Evolutionary conservation across 768 basidiomycete species (phyloP).

Genomic region (Xerocomellus intermedius): DNA sequence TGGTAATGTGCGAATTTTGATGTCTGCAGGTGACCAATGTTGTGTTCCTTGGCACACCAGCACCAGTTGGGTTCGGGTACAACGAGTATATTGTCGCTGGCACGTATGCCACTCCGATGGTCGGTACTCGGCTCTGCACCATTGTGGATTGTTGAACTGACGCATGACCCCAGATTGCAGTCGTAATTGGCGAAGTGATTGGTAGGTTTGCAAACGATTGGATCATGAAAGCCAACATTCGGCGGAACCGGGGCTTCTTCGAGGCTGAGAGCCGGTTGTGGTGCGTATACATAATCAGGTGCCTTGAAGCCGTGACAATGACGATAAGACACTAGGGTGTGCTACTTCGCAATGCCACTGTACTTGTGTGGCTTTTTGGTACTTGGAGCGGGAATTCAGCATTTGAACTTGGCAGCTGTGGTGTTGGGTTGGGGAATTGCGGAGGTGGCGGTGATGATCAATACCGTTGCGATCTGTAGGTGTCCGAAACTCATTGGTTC

Average conservation of each 20-base stretch:
- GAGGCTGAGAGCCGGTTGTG: conserved; percentile 49
- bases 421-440: conserved; percentile 48
- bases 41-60: conserved; percentile 49
- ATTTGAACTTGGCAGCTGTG: conserved; percentile 28
- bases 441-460: conserved; percentile 35
- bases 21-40: conserved; percentile 48
- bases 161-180: conserved; percentile 37
- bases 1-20: background rate
- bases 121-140: conserved; percentile 13
- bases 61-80: conserved; percentile 49
- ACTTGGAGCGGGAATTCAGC: conserved; percentile 39
- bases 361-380: conserved; percentile 43
- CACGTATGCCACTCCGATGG: conserved; percentile 46
- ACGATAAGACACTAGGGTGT: conserved; percentile 24
- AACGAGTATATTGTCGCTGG: conserved; percentile 40
- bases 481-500: background rate
- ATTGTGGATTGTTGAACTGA: background rate
- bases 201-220: conserved; percentile 53
- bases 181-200: conserved; percentile 49
- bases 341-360: conserved; percentile 40
- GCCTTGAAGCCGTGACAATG: background rate
- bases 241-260: conserved; percentile 50
- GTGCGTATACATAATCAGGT: conserved; percentile 18
- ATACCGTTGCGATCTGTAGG: conserved; percentile 41
- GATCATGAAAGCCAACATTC: conserved; percentile 43